Base-by-base conservation (phyloP, 148 eudicot genomes). In the Chenopodium suecicum region DNA sequence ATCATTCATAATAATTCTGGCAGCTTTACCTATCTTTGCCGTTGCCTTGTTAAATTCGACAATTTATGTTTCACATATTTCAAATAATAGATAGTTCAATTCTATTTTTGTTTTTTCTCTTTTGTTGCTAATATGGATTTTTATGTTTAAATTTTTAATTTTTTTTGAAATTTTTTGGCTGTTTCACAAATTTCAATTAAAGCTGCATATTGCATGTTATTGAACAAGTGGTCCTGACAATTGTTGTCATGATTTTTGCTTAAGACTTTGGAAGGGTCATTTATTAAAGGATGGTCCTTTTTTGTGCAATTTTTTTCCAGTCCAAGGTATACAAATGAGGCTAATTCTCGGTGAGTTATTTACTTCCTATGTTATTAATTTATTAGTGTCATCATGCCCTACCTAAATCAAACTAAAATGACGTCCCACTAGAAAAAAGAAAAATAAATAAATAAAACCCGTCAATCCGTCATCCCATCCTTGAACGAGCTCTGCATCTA, bases 201-300 rank as follows among this genome's bases (percentile, higher is more conserved):
- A 44, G 80, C 80, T 78, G 80, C 80, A 66, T 44, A 37, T 67
- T 41, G 74, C 74, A 71, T 71, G 74, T 71, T 78, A 37, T 19
- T 77, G 70, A 77, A 34, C 31, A 63, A 63, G 32, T 80, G 77
- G 70, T 80, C 77, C 82, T 73, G 77, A 62, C 78, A 72, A 2
- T 71, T 20, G 77, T 73, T 63, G 70, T 80, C 78, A 80, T 72
- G 29, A 73, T 37, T 72, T 73, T 73, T 37, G 70, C 56, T 56
- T 25, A 80, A 54, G 25, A 71, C 27, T 23, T 31, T 58, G 77
- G 34, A 80, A 54, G 31, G 44, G 13, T 70, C 77, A 72, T 72
- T 73, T 60, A 72, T 29, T 75, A 14, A 32, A 20, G 74, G 73
- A n/a, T 25, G 75, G 62, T 73, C 41, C 34, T 17, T 8, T 44